Conservation (phyloP, 345 rosid genomes). For the Gossypium stocksii region DNA sequence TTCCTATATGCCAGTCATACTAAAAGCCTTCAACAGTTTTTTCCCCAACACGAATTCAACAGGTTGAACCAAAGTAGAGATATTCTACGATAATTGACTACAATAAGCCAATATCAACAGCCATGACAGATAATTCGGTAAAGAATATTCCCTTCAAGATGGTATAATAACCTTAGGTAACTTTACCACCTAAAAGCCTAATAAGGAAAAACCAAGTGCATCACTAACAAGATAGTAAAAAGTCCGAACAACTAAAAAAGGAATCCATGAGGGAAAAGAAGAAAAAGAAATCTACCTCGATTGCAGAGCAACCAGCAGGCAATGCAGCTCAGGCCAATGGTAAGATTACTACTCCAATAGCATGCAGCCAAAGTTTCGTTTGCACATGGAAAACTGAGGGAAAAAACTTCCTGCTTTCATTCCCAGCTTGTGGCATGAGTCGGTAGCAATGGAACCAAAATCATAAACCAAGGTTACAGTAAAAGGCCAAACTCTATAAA, state of each 20-base stretch:
- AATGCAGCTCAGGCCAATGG: conserved; percentile 25
- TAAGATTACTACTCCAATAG: conserved; percentile 22
- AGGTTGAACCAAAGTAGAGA: conserved; percentile 16
- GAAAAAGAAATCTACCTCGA: conserved; percentile 34
- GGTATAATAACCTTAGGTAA: conserved; percentile 1
- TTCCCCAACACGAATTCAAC: conserved; percentile 18
- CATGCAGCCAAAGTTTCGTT: conserved; percentile 24
- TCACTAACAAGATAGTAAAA: not conserved
- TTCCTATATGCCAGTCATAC: not conserved
- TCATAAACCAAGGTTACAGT: conserved; percentile 22
- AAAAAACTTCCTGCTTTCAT: conserved; percentile 21
- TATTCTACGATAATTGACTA: conserved; percentile 12
- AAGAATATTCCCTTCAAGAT: conserved; percentile 12
- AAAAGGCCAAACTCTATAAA: conserved; percentile 37
- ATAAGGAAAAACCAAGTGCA: conserved; percentile 14
- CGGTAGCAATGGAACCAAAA: conserved; percentile 29
- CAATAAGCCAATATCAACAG: conserved; percentile 16
- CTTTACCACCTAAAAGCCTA: conserved; percentile 6
- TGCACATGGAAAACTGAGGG: conserved; percentile 14
- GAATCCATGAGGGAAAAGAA: conserved; percentile 6
- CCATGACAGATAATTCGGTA: conserved; percentile 8
- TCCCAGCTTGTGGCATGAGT: conserved; percentile 18
- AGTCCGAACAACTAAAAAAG: conserved; percentile 11
- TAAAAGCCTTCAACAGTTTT: conserved; percentile 5
- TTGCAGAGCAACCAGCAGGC: conserved; percentile 29